These are phyloP conservation scores for Phytophthora pisi DNA, from an alignment of 352 stramenopile genomes.

Conservation along the genomic window DNA sequence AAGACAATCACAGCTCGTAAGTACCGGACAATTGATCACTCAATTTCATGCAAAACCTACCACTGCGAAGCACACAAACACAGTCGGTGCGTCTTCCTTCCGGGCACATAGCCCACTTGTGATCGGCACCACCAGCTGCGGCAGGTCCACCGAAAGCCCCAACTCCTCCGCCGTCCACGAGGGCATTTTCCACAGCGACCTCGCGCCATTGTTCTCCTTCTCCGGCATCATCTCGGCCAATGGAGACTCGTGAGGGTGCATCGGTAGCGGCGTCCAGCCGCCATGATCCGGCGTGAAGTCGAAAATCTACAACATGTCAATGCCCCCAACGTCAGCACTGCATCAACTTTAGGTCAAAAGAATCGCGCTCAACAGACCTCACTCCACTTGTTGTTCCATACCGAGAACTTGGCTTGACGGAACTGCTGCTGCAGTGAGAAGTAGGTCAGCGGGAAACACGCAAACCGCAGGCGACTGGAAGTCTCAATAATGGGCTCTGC, in stretches of 20 bases:
- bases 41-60: conserved; percentile 11
- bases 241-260: conserved; percentile 39
- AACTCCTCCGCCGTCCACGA: conserved; percentile 50
- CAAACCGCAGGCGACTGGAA: conserved; percentile 62
- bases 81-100: conserved; percentile 27
- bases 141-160: conserved; percentile 39
- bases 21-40: not conserved
- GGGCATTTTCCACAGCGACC: conserved; percentile 60
- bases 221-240: conserved; percentile 34
- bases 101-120: conserved; percentile 41
- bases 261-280: conserved; percentile 47
- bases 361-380: conserved; percentile 42
- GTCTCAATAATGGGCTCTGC: conserved; percentile 77
- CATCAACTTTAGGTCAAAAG: not conserved
- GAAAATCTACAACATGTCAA: conserved; percentile 49
- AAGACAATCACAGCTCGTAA: not conserved
- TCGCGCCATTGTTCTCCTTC: conserved; percentile 29
- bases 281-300: conserved; percentile 72
- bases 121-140: conserved; percentile 61
- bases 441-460: conserved; percentile 68
- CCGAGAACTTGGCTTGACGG: conserved; percentile 65
- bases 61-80: conserved; percentile 58
- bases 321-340: not conserved
- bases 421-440: conserved; percentile 78
- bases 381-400: conserved; percentile 87